These are phyloP conservation scores for barley (Hordeum vulgare) DNA, from an alignment of 176 grass and related monocot species.

Conservation along the genomic window MorexV3_pseudomolecules_assembly NC_058519.1:488167641-488168140, in stretches of 20 bases:
- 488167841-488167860: constrained; percentile 1
- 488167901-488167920: constrained; percentile 54
- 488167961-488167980: neutral
- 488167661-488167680: constrained; percentile 86
- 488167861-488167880: constrained; percentile 24
- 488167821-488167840: neutral
- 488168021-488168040: neutral
- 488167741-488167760: constrained; percentile 32
- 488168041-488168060: constrained; percentile 65
- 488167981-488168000: neutral
- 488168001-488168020: neutral
- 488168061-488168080: constrained; percentile 60
- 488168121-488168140: constrained; percentile 76
- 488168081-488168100: constrained; percentile 64
- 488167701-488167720: constrained; percentile 52
- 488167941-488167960: constrained; percentile 29
- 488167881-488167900: constrained; percentile 76
- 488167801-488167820: constrained; percentile 15
- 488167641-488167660: constrained; percentile 66
- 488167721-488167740: constrained; percentile 24
- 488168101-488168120: constrained; percentile 45
- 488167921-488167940: constrained; percentile 64
- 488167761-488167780: constrained; percentile 40
- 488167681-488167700: constrained; percentile 80
- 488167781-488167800: constrained; percentile 46